Evolutionary conservation across 1,139 yeast species (phyloP).

Genomic region (Hansenula lynferdii): DNA sequence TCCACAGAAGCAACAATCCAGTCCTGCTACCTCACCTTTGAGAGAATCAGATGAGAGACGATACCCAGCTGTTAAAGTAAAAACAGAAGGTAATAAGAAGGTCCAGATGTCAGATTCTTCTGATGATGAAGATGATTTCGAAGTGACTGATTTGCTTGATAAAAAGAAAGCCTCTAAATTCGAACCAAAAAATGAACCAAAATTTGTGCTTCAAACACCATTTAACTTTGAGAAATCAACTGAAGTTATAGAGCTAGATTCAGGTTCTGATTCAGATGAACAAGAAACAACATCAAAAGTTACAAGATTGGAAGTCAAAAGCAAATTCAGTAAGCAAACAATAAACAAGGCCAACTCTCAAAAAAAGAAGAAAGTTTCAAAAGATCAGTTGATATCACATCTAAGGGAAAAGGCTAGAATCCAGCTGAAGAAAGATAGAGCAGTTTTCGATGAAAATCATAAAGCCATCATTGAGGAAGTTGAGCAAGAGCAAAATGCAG

Average conservation of each 20-base stretch:
- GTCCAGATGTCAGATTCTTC: neutral
- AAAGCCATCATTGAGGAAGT: slow-evolving; percentile 25
- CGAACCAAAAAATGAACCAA: neutral
- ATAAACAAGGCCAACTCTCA: slow-evolving; percentile 7
- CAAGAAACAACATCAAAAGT: slow-evolving; percentile 25
- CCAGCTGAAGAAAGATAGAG: slow-evolving; percentile 27
- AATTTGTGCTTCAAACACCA: neutral
- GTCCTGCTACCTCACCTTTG: neutral
- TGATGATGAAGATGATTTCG: slow-evolving; percentile 1
- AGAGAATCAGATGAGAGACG: neutral
- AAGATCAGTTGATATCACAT: slow-evolving; percentile 21
- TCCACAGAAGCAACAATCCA: neutral
- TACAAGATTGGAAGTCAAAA: slow-evolving; percentile 28
- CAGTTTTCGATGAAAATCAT: slow-evolving; percentile 20
- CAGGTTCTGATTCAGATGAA: slow-evolving; percentile 8
- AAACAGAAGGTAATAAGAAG: too few relatives aligned
- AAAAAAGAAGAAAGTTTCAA: slow-evolving; percentile 15
- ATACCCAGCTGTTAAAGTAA: too few relatives aligned
- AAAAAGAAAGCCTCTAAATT: neutral
- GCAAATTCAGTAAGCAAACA: slow-evolving; percentile 27
- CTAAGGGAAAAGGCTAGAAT: slow-evolving; percentile 26
- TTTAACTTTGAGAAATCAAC: neutral
- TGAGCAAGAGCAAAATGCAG: slow-evolving; percentile 27
- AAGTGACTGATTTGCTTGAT: neutral
- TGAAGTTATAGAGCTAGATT: slow-evolving; percentile 7